A percentile compares a stretch with the other conserved stretches of the same genome.
Conservation (phyloP, 768 basidiomycete species). For the Rhodosporidiobolus odoratus region DNA sequence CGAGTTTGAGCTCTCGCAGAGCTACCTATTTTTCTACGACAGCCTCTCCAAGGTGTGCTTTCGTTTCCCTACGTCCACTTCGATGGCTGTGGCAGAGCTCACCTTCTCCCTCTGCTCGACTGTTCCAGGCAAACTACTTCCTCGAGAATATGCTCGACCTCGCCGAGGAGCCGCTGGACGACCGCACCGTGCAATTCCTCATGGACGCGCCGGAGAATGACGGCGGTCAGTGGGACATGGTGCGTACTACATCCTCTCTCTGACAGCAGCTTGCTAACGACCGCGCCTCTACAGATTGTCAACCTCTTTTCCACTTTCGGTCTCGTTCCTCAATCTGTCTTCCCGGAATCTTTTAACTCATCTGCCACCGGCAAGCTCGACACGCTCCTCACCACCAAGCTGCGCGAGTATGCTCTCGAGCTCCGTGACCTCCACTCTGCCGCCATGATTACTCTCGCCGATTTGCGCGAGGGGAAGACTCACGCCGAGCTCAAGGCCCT, state of each 20-base stretch:
- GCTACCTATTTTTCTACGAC: slow-evolving; percentile 75
- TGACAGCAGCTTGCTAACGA: background rate
- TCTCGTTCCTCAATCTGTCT: slow-evolving; percentile 65
- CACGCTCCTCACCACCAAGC: slow-evolving; percentile 74
- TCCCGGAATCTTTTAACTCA: slow-evolving; percentile 66
- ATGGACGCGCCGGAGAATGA: slow-evolving; percentile 74
- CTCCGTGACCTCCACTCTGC: slow-evolving; percentile 54
- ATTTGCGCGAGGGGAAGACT: slow-evolving; percentile 45
- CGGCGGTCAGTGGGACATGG: slow-evolving; percentile 49
- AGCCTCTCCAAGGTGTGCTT: slow-evolving; percentile 65
- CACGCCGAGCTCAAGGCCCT: slow-evolving; percentile 19
- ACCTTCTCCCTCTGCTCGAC: background rate
- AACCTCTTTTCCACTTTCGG: slow-evolving; percentile 74
- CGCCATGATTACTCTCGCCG: slow-evolving; percentile 30
- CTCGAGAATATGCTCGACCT: slow-evolving; percentile 60
- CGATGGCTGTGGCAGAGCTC: background rate
- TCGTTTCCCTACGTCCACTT: no score
- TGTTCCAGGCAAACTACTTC: slow-evolving; percentile 58
- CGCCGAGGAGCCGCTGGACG: slow-evolving; percentile 70
- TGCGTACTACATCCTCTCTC: no score
- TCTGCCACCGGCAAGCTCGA: slow-evolving; percentile 68
- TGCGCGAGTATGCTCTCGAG: slow-evolving; percentile 81
- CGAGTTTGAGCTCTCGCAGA: slow-evolving; percentile 84
- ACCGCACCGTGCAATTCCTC: slow-evolving; percentile 73
- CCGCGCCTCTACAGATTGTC: slow-evolving; percentile 56